A percentile compares a stretch with the other conserved stretches of the same genome.
These are phyloP conservation scores for Torulaspora franciscae DNA, from an alignment of 805 yeast genomes.

Conservation along the genomic window DNA sequence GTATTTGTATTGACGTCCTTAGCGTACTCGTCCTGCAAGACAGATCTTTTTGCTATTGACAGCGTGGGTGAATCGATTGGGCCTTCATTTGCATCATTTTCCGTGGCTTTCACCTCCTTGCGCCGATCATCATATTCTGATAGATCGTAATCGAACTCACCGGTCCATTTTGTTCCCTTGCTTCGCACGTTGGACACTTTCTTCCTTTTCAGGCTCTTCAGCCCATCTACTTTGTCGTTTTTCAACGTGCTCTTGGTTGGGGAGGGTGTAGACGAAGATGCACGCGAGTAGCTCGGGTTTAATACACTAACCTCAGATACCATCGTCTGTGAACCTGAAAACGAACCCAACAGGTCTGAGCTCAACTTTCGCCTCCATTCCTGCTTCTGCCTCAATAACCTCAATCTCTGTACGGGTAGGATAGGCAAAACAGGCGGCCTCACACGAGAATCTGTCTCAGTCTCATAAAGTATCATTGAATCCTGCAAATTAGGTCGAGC, in stretches of 20 bases:
- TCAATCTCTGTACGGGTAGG: conserved; percentile 31
- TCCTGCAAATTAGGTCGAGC: conserved; percentile 7
- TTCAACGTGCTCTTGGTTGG: conserved; percentile 9
- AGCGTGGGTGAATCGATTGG: conserved; percentile 14
- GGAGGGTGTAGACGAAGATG: conserved; percentile 24
- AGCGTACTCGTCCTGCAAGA: neutral
- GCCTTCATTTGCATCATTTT: neutral
- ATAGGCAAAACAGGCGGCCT: conserved; percentile 34
- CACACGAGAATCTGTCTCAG: conserved; percentile 13
- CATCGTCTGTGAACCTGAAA: neutral
- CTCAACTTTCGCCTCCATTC: conserved; percentile 14
- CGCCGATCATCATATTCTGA: conserved; percentile 22
- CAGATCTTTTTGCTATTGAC: conserved; percentile 2
- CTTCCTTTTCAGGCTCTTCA: conserved; percentile 5
- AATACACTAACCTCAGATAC: neutral
- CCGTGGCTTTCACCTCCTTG: neutral
- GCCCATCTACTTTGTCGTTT: neutral
- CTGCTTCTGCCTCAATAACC: conserved; percentile 29
- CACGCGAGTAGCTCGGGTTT: conserved; percentile 1
- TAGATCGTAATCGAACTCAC: conserved; percentile 29
- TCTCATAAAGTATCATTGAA: conserved; percentile 16
- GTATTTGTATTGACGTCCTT: conserved; percentile 6
- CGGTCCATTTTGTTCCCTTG: conserved; percentile 29
- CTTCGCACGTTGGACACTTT: conserved; percentile 2
- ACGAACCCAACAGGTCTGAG: neutral